phyloP scores from a whole-genome alignment of 2,329 filamentous ascomycete species.

The Paecilomyces sp. region DNA sequence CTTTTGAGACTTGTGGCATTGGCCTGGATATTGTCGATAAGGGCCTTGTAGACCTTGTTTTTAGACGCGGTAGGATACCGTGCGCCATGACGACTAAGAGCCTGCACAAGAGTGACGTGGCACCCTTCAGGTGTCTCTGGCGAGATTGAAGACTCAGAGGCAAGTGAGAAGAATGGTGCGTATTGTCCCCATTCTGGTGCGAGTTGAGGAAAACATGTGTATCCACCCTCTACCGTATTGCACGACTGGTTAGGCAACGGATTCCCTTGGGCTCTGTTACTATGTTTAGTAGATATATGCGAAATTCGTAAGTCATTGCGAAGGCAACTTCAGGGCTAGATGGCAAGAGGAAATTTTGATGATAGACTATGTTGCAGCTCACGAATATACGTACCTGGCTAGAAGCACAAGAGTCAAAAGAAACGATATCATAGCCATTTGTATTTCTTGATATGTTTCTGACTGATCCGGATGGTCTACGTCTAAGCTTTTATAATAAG shows the following conservation, averaged over 20 bases:
- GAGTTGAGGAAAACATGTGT: constrained; percentile 55
- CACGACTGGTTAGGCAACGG: constrained; percentile 33
- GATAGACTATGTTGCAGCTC: background rate
- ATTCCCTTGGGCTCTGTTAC: background rate
- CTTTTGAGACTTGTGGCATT: constrained; percentile 49
- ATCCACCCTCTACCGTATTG: constrained; percentile 51
- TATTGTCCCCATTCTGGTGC: constrained; percentile 80
- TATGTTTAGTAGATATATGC: background rate
- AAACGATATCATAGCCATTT: background rate
- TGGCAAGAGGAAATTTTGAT: background rate
- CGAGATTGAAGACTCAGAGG: constrained; percentile 53
- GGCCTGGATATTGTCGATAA: constrained; percentile 61
- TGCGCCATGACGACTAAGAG: constrained; percentile 78
- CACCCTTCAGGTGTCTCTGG: constrained; percentile 58
- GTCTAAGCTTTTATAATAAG: background rate
- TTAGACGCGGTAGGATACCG: constrained; percentile 70
- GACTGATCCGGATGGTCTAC: background rate
- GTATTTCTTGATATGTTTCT: background rate
- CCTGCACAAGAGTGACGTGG: constrained; percentile 68
- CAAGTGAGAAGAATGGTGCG: constrained; percentile 71
- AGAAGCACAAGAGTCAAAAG: background rate
- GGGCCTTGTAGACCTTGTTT: constrained; percentile 53
- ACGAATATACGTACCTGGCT: background rate
- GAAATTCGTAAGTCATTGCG: background rate
- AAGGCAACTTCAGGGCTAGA: background rate